Evolutionary conservation across 2,329 filamentous ascomycete species (phyloP).

Genomic region (Pseudocercospora cruenta): DNA sequence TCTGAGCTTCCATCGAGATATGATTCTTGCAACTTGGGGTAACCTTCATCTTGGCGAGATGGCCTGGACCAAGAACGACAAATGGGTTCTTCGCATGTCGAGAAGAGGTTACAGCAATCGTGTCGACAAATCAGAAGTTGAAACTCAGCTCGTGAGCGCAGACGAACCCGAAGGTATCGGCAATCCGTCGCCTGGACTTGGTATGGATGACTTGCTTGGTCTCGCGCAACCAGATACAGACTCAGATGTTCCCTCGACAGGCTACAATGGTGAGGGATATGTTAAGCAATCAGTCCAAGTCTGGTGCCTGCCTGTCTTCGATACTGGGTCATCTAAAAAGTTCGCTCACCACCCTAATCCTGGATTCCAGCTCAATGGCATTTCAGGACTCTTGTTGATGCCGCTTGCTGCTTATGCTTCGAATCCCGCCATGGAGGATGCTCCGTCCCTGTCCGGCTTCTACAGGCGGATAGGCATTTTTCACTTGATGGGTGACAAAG

Average conservation of each 20-base stretch:
- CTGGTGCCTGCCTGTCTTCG: neutral
- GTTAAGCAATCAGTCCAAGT: neutral
- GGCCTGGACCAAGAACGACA: neutral
- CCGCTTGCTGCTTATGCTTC: neutral
- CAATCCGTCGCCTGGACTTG: neutral
- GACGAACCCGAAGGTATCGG: neutral
- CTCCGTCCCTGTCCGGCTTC: neutral
- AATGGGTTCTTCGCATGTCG: neutral
- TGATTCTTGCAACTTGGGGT: neutral
- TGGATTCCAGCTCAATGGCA: neutral
- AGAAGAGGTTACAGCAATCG: neutral
- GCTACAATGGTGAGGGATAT: neutral
- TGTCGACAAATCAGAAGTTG: neutral
- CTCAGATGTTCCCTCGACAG: neutral
- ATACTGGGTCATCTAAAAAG: neutral
- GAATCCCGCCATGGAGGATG: neutral
- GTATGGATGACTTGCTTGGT: conserved; percentile 1
- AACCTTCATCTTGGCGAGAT: neutral
- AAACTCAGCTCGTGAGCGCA: neutral
- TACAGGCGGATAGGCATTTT: neutral
- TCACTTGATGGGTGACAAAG: neutral
- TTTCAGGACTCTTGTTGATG: neutral
- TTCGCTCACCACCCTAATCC: neutral
- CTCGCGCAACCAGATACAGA: neutral
- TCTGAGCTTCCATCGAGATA: neutral